These are phyloP conservation scores for Penstemon newberryi DNA, from an alignment of 257 asterid species.

Conservation along the genomic window DNA sequence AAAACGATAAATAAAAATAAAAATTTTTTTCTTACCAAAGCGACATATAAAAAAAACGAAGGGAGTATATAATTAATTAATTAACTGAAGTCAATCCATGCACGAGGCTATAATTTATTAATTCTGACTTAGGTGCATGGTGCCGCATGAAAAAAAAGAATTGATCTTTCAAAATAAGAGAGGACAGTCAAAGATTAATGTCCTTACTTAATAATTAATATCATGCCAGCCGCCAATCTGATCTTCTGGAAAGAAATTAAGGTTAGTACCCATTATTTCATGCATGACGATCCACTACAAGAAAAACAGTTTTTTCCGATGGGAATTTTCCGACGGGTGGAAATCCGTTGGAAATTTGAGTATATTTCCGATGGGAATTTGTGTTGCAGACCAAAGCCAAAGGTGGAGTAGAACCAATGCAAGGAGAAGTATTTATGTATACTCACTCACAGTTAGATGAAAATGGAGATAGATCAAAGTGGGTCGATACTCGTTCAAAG, in stretches of 20 bases:
- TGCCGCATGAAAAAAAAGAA: background rate
- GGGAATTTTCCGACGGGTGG: too few species aligned
- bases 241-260: background rate
- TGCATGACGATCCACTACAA: background rate
- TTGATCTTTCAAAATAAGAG: background rate
- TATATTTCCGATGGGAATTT: too few species aligned
- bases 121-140: background rate
- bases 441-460: too few species aligned
- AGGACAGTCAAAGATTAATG: constrained; percentile 17
- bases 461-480: too few species aligned
- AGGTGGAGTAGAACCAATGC: too few species aligned
- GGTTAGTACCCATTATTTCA: background rate
- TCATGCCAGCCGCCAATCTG: constrained; percentile 11
- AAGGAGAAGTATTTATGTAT: too few species aligned
- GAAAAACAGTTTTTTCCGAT: too few species aligned
- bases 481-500: too few species aligned
- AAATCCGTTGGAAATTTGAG: too few species aligned
- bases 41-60: background rate
- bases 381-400: too few species aligned
- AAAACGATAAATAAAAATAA: too few species aligned
- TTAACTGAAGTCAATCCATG: background rate
- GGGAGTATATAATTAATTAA: background rate
- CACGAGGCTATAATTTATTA: background rate
- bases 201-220: background rate
- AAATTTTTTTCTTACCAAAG: too few species aligned